Base-by-base conservation (phyloP, 306 rosid species). In the Oemleria cerasiformis region DNA sequence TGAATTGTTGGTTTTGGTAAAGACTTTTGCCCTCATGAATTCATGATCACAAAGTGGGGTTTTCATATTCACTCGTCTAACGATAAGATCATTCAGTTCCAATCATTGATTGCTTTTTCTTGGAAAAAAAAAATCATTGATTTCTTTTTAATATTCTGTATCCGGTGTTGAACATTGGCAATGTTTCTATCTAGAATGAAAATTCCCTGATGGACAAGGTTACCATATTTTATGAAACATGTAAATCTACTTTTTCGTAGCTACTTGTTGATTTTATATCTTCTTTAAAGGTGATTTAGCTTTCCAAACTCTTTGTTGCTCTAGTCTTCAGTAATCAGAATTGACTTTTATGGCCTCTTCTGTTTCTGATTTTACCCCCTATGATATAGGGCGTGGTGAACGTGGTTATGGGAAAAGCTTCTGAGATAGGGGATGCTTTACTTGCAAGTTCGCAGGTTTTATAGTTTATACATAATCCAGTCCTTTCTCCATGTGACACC, bases 381-480 rank as follows among this genome's bases (percentile, higher is more conserved):
- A 70, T 75, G 73, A 72, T 61, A 11, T 64, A 94, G 99, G 99
- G 99, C 71, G 97, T 87, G 41, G 84, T 94, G 81, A 94, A 94
- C 60, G 96, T 94, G 75, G 92, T 94, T 64, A 85, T 91, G 97
- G 99, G 99, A 77, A 86, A 88, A 61, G 97, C 99, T 78, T 82
- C 92, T 77, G 96, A 82, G 25, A 89, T 94, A 43, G 99, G 99
- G 68, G 80, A 88, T 8, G 82, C 97, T 76, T 84, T 94, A 74
- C 75, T 89, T 79, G 91, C 95, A 41, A 94, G 97, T 78, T 75
- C 91, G 21, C 90, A 91, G 99, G 99, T 94, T 77, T 68, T 78
- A 16, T 65, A 58, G 54, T 44, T 16, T 38, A 43, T 44, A 50
- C 45, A 39, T 39, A 67, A 58, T 50, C 15, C 2, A 1, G 5